These are phyloP conservation scores for Sporobolomyces roseus DNA, from an alignment of 768 basidiomycete species.

Conservation along the genomic window DNA sequence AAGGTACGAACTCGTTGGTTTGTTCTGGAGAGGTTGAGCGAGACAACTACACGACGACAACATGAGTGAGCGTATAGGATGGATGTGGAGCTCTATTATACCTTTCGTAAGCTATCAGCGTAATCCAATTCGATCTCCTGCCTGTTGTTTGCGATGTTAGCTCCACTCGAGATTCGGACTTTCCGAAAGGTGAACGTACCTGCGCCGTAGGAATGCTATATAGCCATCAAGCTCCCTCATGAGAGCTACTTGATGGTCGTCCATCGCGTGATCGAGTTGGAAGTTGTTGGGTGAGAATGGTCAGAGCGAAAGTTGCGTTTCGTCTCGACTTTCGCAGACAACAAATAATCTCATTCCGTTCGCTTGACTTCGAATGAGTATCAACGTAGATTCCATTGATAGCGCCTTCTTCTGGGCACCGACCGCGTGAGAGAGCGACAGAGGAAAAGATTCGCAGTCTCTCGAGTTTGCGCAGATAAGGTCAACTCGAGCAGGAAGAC, in stretches of 20 bases:
- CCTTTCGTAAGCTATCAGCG: slow-evolving; percentile 38
- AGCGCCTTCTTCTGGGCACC: too few relatives aligned
- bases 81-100: too few relatives aligned
- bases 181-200: not conserved
- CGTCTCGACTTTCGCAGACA: too few relatives aligned
- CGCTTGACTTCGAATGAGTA: too few relatives aligned
- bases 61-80: not conserved
- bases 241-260: slow-evolving; percentile 11
- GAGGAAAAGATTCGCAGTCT: too few relatives aligned
- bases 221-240: slow-evolving; percentile 24
- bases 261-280: not conserved
- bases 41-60: not conserved
- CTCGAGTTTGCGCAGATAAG: not conserved
- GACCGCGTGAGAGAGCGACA: not conserved
- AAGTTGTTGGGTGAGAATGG: too few relatives aligned
- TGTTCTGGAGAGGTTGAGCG: not conserved
- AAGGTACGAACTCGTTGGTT: slow-evolving; percentile 15
- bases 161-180: too few relatives aligned
- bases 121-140: slow-evolving; percentile 42
- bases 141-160: too few relatives aligned
- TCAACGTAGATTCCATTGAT: too few relatives aligned
- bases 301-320: too few relatives aligned
- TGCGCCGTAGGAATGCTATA: slow-evolving; percentile 19
- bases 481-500: not conserved
- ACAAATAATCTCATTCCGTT: too few relatives aligned